Evolutionary conservation across 306 rosid species (phyloP), one percentile per base, ranked within the genome.

Genomic region (Castanospermum australe): DNA sequence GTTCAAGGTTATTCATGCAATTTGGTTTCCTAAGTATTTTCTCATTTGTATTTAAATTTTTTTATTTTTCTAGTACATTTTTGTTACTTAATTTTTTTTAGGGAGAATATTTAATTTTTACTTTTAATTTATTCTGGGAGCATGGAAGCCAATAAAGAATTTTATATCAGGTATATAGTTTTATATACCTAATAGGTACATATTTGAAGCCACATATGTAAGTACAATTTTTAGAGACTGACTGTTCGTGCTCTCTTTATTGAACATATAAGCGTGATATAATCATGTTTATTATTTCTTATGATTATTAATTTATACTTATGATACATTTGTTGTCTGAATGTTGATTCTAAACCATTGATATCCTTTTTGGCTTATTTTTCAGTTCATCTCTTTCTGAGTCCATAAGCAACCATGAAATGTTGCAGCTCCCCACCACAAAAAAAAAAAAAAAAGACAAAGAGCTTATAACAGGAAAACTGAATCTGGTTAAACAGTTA

Each of bases 171-270:
- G 2, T 66, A 61, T 95, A 95, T 81, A 74, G 87, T 73, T 95
- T 91, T 79, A 76, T 91, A 20, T 95, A 95, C 88, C 52, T 89
- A 25, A 72, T 95, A 6, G 98, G 96, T 85, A 91, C 99, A 77
- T 95, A 89, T 82, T 38, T 90, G 82, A 95, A 95, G 89, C 96
- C 99, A 62, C 87, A 95, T n/a, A n/a, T 86, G 98, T 92, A 77
- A 91, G 99, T 87, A 71, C 67, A 9, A 24, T 18, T 50, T 59
- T 65, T 66, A 12, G 28, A 75, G 45, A 11, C 69, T 36, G 42
- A 54, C 35, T 57, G 39, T 48, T 32, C 65, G 8, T 73, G 35
- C 54, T 68, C 9, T 41, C 18, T 81, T 69, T 57, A 20, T 60
- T 50, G 5, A 54, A 54, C 21, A 48, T 48, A 63, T 78, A n/a